Percentiles rank a stretch among this genome's conserved stretches.
Evolutionary conservation across 169 alveolate genomes (phyloP).

Genomic region (Besnoitia besnoiti): DNA sequence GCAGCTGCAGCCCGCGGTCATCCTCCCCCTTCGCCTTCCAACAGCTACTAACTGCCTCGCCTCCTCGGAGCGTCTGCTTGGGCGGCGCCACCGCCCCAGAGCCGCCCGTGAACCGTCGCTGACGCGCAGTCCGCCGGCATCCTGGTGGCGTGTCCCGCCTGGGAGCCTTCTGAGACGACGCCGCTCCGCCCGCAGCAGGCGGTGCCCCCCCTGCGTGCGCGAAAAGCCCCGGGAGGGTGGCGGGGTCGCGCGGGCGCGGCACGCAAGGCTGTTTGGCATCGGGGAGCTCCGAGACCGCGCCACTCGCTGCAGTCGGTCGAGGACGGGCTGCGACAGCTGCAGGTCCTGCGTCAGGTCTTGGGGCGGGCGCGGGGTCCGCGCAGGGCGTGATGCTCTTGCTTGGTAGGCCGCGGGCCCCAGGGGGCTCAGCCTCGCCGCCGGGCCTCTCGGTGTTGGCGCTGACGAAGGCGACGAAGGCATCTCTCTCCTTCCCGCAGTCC

Average conservation of each 20-base stretch:
- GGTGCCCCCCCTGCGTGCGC: neutral
- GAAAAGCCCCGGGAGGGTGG: neutral
- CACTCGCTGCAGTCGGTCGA: neutral
- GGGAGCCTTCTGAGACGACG: neutral
- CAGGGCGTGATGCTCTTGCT: neutral
- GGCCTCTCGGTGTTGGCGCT: neutral
- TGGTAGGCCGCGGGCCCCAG: neutral
- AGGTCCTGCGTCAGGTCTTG: neutral
- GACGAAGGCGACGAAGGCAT: slow-evolving; percentile 6
- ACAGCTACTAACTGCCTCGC: slow-evolving; percentile 46
- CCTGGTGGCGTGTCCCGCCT: too few relatives aligned
- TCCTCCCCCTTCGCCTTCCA: neutral
- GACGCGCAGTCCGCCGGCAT: neutral
- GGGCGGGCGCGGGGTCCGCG: neutral
- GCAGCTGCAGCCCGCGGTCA: slow-evolving; percentile 45
- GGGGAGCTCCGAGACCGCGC: too few relatives aligned
- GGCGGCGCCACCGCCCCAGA: slow-evolving; percentile 2
- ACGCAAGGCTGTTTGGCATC: too few relatives aligned
- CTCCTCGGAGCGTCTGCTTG: slow-evolving; percentile 51
- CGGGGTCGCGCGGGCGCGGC: too few relatives aligned
- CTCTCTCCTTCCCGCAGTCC: neutral
- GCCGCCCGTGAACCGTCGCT: neutral
- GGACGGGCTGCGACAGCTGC: neutral
- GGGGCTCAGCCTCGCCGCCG: too few relatives aligned
- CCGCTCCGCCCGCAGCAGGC: neutral